phyloP scores from a whole-genome alignment of 495 filamentous ascomycete species.

The Penicillium paxilli region DNA sequence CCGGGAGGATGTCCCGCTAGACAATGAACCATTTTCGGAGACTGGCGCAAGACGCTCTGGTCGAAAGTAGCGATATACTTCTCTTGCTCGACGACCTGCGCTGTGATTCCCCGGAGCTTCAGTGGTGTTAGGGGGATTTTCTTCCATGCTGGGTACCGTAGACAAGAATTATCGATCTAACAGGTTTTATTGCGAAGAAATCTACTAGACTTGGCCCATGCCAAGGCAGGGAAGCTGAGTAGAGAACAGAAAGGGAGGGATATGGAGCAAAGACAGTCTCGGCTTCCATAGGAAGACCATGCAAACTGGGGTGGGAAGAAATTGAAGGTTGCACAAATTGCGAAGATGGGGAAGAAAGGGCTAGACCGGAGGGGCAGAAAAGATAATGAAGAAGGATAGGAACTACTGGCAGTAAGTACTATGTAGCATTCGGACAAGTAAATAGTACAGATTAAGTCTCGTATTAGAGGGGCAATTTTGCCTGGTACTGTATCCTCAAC shows the following conservation, averaged over 20 bases:
- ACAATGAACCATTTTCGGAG: conserved; percentile 9
- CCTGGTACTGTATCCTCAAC: neutral
- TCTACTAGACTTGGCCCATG: neutral
- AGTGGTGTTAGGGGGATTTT: conserved; percentile 8
- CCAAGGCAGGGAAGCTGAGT: neutral
- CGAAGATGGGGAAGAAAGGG: neutral
- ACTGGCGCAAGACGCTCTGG: conserved; percentile 24
- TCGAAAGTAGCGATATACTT: conserved; percentile 49
- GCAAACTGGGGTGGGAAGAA: no score
- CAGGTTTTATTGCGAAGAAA: neutral
- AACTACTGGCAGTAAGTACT: no score
- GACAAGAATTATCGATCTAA: neutral
- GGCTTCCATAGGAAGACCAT: no score
- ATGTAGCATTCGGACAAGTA: no score
- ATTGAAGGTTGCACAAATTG: no score
- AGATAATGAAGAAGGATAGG: neutral
- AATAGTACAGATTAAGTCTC: neutral
- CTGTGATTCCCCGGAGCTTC: conserved; percentile 5
- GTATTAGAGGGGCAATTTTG: neutral
- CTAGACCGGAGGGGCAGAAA: neutral
- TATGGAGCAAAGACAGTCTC: neutral
- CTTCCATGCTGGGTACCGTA: conserved; percentile 16
- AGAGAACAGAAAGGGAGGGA: neutral
- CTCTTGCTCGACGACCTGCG: conserved; percentile 39
- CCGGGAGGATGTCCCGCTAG: neutral